Conservation (phyloP, 257 asterid species). For the Jasminum sambac region DNA sequence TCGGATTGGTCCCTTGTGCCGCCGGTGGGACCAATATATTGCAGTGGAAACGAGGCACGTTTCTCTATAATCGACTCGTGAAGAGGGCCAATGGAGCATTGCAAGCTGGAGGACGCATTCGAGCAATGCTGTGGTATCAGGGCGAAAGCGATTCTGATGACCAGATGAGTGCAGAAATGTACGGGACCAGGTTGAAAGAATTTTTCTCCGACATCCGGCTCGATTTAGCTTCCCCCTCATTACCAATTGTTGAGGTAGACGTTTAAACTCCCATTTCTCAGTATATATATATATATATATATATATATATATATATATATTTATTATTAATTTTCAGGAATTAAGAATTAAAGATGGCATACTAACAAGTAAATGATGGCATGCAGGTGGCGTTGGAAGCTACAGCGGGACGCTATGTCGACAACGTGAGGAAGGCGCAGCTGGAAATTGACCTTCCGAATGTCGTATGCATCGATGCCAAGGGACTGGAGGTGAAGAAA, state of each 20-base stretch:
- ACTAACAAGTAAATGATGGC: neutral
- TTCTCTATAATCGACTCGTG: conserved; percentile 30
- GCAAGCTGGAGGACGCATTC: conserved; percentile 13
- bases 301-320: too few relatives aligned
- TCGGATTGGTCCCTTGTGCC: conserved; percentile 44
- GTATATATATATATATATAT: too few relatives aligned
- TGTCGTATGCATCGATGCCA: conserved; percentile 8
- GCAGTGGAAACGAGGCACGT: conserved; percentile 31
- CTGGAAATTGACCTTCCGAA: conserved; percentile 1
- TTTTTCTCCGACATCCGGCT: neutral
- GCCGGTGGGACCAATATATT: conserved; percentile 35
- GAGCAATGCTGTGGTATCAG: conserved; percentile 20
- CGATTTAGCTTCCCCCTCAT: neutral
- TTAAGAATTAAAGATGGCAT: too few relatives aligned
- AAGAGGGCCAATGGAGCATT: conserved; percentile 5
- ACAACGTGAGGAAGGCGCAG: conserved; percentile 28
- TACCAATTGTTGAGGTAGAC: conserved; percentile 7
- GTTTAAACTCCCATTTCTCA: too few relatives aligned
- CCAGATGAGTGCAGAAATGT: neutral
- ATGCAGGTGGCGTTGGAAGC: conserved; percentile 27
- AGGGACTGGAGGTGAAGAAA: conserved; percentile 17
- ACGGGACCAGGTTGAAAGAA: neutral
- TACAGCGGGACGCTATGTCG: conserved; percentile 13
- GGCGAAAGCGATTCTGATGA: conserved; percentile 11
- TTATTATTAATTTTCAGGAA: too few relatives aligned